Evolutionary conservation across 768 basidiomycete genomes (phyloP), one percentile per base, ranked within the genome.

Genomic region (Macrolepiota fuliginosa): DNA sequence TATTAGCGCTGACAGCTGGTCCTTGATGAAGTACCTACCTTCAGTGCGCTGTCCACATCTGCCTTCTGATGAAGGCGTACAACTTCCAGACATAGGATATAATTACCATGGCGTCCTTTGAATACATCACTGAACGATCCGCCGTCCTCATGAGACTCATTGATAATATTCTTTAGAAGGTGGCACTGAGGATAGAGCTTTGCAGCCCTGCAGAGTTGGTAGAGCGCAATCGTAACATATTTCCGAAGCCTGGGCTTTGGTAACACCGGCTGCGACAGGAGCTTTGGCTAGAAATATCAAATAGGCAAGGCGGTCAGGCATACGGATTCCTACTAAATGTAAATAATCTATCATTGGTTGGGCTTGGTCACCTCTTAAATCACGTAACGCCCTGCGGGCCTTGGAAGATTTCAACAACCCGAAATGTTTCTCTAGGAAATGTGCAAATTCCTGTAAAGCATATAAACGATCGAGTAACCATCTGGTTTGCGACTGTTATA

Each of bases 231-330:
- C 17, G 19, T 17, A 13, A n/a, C 17, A 24, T 46, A n/a, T n/a
- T 22, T 46, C 17, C 19, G 45, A 22, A 46, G 45, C 45, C 17
- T 9, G 96, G 53, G 89, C 81, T 61, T 91, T 85, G 9, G 95
- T 10, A n/a, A 46, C 9, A n/a, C 19, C 19, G 19, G 45, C 45
- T 24, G 45, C n/a, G 19, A 22, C 13, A 46, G 45, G 9, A 46
- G 9, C 45, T 46, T 13, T 46, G 45, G 17, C n/a, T n/a, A 46
- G 19, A 2, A 46, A 46, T 13, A 11, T 17, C 17, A 4, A 9
- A n/a, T 46, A 13, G 45, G 9, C 10, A n/a, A 46, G 17, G 9
- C 89, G 1, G 94, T 83, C 62, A 96, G 88, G 63, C 97, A 72
- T 64, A 97, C 84, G 74, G 45, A 22, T n/a, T n/a, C 45, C 19